Percentiles rank a stretch among this genome's conserved stretches.
phyloP scores from a whole-genome alignment of 1,284 basidiomycete species.

The Leccinum subrobustum region DNA sequence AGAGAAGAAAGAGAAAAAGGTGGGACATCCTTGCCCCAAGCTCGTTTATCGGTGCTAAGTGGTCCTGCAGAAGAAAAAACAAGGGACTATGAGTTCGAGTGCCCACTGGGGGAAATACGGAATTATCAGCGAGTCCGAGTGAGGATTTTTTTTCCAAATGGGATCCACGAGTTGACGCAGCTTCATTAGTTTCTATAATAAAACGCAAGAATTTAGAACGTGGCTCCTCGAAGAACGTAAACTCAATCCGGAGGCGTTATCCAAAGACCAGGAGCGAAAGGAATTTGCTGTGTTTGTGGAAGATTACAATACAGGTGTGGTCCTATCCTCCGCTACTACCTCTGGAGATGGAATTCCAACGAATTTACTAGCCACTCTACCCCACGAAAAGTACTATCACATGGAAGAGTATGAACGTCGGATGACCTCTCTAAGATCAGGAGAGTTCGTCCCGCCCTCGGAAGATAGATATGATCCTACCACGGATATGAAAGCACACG shows the following conservation, averaged over 20 bases:
- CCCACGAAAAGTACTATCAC: slow-evolving; percentile 91
- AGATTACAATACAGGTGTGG: slow-evolving; percentile 84
- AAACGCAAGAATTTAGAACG: slow-evolving; percentile 79
- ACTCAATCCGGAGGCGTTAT: slow-evolving; percentile 82
- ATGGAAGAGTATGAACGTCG: slow-evolving; percentile 77
- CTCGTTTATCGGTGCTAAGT: background rate
- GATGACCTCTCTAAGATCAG: slow-evolving; percentile 78
- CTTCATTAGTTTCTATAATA: slow-evolving; percentile 64
- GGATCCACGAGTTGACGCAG: slow-evolving; percentile 14
- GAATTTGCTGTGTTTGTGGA: slow-evolving; percentile 79
- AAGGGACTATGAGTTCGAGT: slow-evolving; percentile 45
- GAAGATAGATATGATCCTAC: slow-evolving; percentile 73
- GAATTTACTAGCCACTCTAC: slow-evolving; percentile 65
- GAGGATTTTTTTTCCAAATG: slow-evolving; percentile 29
- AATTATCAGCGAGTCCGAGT: slow-evolving; percentile 82
- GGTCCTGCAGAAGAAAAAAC: slow-evolving; percentile 53
- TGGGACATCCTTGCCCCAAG: slow-evolving; percentile 23
- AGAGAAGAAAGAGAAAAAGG: slow-evolving; percentile 69
- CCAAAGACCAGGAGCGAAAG: slow-evolving; percentile 81
- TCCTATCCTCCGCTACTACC: background rate
- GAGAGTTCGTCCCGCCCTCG: slow-evolving; percentile 70
- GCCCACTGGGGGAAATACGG: slow-evolving; percentile 88
- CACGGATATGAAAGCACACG: slow-evolving; percentile 77
- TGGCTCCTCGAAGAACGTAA: slow-evolving; percentile 91
- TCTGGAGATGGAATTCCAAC: background rate